Conservation (phyloP, 495 filamentous ascomycete genomes). For the Aspergillus baeticus region DNA sequence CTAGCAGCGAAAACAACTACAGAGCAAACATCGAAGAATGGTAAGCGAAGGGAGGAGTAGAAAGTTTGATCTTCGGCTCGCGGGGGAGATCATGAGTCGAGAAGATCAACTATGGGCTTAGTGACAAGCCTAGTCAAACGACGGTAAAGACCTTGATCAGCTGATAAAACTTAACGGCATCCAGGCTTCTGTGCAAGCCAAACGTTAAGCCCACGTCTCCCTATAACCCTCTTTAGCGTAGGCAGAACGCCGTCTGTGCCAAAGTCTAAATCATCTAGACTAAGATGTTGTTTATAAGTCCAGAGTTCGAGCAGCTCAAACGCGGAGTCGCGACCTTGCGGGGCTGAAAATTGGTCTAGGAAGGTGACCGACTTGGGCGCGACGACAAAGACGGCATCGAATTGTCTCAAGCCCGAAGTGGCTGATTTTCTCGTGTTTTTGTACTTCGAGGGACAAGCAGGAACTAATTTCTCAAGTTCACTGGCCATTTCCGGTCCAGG, state of each 20-base stretch:
- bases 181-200: constrained; percentile 51
- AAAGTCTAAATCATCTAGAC: constrained; percentile 91
- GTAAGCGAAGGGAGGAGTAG: not conserved
- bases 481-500: constrained; percentile 58
- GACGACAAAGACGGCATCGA: constrained; percentile 58
- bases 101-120: not conserved
- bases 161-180: constrained; percentile 10
- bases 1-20: not conserved
- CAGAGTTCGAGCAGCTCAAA: constrained; percentile 62
- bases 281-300: constrained; percentile 72
- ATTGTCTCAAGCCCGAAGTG: not conserved
- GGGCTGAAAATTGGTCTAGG: constrained; percentile 60
- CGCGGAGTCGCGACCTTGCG: constrained; percentile 20
- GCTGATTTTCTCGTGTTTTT: not conserved
- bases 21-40: not conserved
- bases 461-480: constrained; percentile 51
- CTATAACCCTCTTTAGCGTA: constrained; percentile 74
- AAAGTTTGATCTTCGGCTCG: not conserved
- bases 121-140: not conserved
- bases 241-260: constrained; percentile 74
- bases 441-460: constrained; percentile 46
- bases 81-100: not conserved
- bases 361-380: constrained; percentile 70
- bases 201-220: constrained; percentile 73
- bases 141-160: constrained; percentile 5